Conservation (phyloP, 805 yeast species). For the Pichia thaimueangensis region DNA sequence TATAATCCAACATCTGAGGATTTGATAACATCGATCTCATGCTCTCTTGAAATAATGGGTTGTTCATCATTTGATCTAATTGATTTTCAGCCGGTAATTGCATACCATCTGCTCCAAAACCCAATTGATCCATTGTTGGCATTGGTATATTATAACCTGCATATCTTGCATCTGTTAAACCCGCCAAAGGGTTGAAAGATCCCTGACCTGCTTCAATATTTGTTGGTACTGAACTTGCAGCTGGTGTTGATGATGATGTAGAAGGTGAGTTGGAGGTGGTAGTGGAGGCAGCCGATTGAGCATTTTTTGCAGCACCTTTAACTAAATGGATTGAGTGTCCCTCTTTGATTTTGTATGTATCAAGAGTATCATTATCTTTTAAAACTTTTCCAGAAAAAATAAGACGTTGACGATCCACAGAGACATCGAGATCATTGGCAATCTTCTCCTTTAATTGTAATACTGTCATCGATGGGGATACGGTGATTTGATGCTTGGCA, state of each 20-base stretch:
- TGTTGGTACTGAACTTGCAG: constrained; percentile 45
- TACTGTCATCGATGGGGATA: constrained; percentile 51
- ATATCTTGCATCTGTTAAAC: constrained; percentile 89
- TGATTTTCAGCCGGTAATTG: constrained; percentile 73
- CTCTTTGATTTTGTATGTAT: constrained; percentile 69
- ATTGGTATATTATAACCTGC: constrained; percentile 82
- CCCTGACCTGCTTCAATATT: constrained; percentile 85
- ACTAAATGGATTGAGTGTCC: constrained; percentile 90
- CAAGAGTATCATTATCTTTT: constrained; percentile 73
- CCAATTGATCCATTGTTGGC: constrained; percentile 57
- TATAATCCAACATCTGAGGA: constrained; percentile 80
- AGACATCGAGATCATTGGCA: constrained; percentile 54
- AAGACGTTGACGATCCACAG: constrained; percentile 76
- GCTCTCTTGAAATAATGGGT: constrained; percentile 75
- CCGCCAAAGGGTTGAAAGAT: constrained; percentile 84
- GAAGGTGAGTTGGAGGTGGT: constrained; percentile 6
- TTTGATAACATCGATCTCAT: constrained; percentile 77
- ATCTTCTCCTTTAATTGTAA: constrained; percentile 62
- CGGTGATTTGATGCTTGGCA: constrained; percentile 62
- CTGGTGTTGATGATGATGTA: constrained; percentile 19
- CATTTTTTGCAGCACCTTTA: constrained; percentile 53
- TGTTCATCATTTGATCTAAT: constrained; percentile 64
- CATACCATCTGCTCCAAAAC: constrained; percentile 92
- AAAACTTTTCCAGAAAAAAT: constrained; percentile 92
- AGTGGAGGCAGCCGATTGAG: constrained; percentile 15